phyloP scores from a whole-genome alignment of 139 green algal genomes.

The Eudorina sp. region DNA sequence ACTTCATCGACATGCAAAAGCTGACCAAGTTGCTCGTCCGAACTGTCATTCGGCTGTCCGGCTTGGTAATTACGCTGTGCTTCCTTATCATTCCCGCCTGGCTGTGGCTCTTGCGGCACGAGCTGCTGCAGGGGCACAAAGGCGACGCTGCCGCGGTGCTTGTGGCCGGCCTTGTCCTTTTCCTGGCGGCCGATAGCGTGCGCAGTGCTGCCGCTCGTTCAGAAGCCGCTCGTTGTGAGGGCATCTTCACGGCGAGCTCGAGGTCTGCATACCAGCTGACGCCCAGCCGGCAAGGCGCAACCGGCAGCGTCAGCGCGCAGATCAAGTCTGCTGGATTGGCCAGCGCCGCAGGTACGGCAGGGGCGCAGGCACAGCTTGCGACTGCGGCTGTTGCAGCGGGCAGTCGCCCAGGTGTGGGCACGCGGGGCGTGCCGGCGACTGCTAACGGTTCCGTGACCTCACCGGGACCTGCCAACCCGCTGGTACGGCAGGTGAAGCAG shows the following conservation, averaged over 20 bases:
- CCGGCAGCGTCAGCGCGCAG: background rate
- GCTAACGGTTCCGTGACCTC: background rate
- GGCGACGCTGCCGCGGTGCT: background rate
- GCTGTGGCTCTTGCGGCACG: conserved; percentile 36
- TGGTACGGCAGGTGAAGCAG: conserved; percentile 28
- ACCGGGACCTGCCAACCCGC: background rate
- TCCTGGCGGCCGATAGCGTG: background rate
- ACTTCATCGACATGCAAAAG: conserved; percentile 10
- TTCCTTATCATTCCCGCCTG: background rate
- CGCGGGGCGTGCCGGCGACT: no score
- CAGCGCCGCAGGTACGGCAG: no score
- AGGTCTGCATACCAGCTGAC: background rate
- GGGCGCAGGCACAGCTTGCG: no score
- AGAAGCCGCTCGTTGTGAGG: background rate
- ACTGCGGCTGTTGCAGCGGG: no score
- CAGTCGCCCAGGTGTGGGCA: no score
- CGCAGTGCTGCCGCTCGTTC: background rate
- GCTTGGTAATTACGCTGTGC: background rate
- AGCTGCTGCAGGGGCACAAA: background rate
- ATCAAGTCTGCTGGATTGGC: no score
- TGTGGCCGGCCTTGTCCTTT: background rate
- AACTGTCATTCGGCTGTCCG: background rate
- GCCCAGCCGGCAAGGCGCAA: background rate
- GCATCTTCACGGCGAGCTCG: background rate
- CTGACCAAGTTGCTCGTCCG: background rate